Evolutionary conservation across 495 filamentous ascomycete species (phyloP).

Genomic region (Penicillium nucicola): DNA sequence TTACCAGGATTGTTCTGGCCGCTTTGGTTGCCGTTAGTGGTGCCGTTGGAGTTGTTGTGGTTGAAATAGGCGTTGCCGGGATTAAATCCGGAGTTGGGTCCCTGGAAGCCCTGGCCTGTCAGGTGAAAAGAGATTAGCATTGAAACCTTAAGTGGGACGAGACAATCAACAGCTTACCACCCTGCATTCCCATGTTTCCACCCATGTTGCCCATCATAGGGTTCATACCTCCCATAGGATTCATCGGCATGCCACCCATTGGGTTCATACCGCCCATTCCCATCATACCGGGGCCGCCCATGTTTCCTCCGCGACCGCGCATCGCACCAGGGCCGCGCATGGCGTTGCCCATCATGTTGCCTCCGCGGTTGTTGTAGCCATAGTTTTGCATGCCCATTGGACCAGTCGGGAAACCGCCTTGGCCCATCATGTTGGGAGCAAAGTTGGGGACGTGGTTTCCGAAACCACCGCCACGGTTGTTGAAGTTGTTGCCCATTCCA

Average conservation of each 20-base stretch:
- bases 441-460: conserved; percentile 35
- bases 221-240: conserved; percentile 55
- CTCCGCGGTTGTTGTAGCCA: conserved; percentile 59
- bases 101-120: conserved; percentile 59
- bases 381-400: conserved; percentile 59
- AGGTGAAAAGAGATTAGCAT: conserved; percentile 7
- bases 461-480: conserved; percentile 32
- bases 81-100: conserved; percentile 70
- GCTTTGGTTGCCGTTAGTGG: conserved; percentile 40
- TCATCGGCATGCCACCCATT: conserved; percentile 57
- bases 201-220: conserved; percentile 46
- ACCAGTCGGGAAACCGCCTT: conserved; percentile 48
- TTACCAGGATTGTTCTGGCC: too few relatives aligned
- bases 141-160: not conserved
- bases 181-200: conserved; percentile 58
- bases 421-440: conserved; percentile 53
- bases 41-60: too few relatives aligned
- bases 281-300: conserved; percentile 56
- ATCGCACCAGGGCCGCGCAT: conserved; percentile 69
- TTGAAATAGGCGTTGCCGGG: conserved; percentile 27
- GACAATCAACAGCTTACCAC: conserved; percentile 22
- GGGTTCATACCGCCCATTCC: conserved; percentile 43
- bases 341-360: conserved; percentile 57
- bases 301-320: conserved; percentile 64
- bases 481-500: conserved; percentile 34